Conservation (phyloP, 2,329 filamentous ascomycete species). For the Venturia nashicola region DNA sequence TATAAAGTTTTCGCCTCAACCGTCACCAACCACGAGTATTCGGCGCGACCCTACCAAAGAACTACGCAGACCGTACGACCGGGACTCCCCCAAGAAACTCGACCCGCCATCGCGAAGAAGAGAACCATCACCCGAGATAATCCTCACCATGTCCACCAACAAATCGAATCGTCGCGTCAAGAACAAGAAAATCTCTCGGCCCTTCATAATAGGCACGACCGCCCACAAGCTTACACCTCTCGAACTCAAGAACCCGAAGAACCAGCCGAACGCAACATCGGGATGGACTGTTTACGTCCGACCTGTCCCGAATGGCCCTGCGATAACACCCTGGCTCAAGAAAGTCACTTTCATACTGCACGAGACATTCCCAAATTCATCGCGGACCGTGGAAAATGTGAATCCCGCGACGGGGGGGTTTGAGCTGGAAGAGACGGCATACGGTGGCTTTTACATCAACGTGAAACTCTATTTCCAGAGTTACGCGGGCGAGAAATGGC, state of each 20-base stretch:
- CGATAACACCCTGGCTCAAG: slow-evolving; percentile 90
- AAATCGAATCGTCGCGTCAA: slow-evolving; percentile 12
- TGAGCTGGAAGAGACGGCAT: slow-evolving; percentile 81
- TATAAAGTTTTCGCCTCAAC: background rate
- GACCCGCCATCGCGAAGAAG: background rate
- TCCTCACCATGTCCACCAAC: slow-evolving; percentile 4
- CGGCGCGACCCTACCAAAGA: background rate
- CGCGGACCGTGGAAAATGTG: slow-evolving; percentile 71
- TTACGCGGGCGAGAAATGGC: slow-evolving; percentile 81
- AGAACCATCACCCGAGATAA: background rate
- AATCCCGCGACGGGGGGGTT: slow-evolving; percentile 42
- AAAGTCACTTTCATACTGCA: slow-evolving; percentile 98
- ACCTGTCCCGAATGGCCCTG: slow-evolving; percentile 69
- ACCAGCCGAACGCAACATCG: slow-evolving; percentile 87
- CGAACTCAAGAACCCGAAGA: slow-evolving; percentile 45
- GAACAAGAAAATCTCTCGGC: slow-evolving; percentile 28
- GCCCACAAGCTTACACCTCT: slow-evolving; percentile 56
- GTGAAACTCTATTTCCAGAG: slow-evolving; percentile 89
- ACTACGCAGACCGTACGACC: background rate
- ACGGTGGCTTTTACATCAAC: slow-evolving; percentile 96
- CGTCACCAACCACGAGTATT: slow-evolving; percentile 1
- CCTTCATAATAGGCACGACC: slow-evolving; percentile 36
- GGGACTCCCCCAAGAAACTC: background rate
- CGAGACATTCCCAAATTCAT: slow-evolving; percentile 86
- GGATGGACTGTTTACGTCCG: slow-evolving; percentile 93